These are phyloP conservation scores for Nitzschia palea DNA, from an alignment of 108 stramenopile genomes.

Conservation along the genomic window DNA sequence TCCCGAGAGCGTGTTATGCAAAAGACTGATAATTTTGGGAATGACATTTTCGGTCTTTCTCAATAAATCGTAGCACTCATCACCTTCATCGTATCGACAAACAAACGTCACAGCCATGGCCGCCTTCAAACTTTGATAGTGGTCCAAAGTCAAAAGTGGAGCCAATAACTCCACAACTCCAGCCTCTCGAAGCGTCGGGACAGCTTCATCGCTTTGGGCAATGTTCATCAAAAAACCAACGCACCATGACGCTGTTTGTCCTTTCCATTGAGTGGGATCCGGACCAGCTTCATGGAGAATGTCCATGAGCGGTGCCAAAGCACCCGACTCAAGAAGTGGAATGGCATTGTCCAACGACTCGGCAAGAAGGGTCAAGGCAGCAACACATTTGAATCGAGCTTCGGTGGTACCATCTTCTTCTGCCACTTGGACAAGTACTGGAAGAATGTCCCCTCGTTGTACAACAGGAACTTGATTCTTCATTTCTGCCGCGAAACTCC, in stretches of 20 bases:
- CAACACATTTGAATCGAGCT: conserved; percentile 90
- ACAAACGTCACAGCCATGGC: conserved; percentile 93
- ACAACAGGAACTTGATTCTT: conserved; percentile 92
- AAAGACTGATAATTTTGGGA: conserved; percentile 83
- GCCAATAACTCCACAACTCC: conserved; percentile 88
- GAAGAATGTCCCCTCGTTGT: conserved; percentile 83
- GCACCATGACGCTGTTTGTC: conserved; percentile 91
- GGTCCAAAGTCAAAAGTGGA: conserved; percentile 83
- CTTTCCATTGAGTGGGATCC: conserved; percentile 91
- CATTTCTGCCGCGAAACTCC: conserved; percentile 93
- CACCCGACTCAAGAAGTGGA: conserved; percentile 76
- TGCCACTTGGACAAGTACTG: conserved; percentile 79
- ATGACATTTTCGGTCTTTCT: conserved; percentile 91
- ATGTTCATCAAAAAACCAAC: conserved; percentile 94
- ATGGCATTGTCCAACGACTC: conserved; percentile 88
- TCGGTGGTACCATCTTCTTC: conserved; percentile 88
- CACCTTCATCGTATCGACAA: conserved; percentile 85
- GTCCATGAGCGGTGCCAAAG: conserved; percentile 82
- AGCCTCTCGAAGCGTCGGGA: conserved; percentile 76
- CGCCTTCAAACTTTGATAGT: conserved; percentile 91
- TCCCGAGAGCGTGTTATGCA: conserved; percentile 89
- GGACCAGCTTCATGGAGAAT: conserved; percentile 88
- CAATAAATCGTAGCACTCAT: conserved; percentile 87
- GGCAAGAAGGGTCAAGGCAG: conserved; percentile 83
- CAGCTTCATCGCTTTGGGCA: conserved; percentile 89